Evolutionary conservation across 1,139 yeast genomes (phyloP).

Genomic region (Pichia sp.): DNA sequence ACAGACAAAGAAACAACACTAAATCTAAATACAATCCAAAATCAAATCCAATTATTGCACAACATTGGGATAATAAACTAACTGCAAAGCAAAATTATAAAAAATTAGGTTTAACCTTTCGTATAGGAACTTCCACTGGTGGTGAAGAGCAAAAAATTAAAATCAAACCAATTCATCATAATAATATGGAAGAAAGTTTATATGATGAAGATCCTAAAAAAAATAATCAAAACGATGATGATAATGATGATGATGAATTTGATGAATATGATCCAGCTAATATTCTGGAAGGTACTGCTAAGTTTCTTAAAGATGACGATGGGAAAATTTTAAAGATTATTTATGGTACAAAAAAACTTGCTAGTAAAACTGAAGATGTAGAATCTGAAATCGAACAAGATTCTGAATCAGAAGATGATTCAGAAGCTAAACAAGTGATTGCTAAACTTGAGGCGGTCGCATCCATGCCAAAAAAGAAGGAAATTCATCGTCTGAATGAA

Average conservation of each 20-base stretch:
- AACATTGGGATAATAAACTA: constrained; percentile 79
- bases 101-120: constrained; percentile 64
- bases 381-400: constrained; percentile 26
- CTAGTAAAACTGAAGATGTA: constrained; percentile 16
- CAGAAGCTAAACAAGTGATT: constrained; percentile 39
- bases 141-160: constrained; percentile 51
- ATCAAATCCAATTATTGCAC: constrained; percentile 77
- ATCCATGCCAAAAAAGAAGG: constrained; percentile 33
- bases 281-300: constrained; percentile 77
- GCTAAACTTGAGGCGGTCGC: constrained; percentile 67
- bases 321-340: constrained; percentile 66
- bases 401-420: constrained; percentile 32
- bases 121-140: constrained; percentile 61
- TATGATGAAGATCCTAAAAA: constrained; percentile 24
- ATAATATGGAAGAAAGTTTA: constrained; percentile 19
- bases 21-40: constrained; percentile 57
- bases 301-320: constrained; percentile 65
- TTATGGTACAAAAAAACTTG: constrained; percentile 49
- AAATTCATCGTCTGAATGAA: constrained; percentile 57
- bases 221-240: constrained; percentile 27
- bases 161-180: constrained; percentile 24
- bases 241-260: constrained; percentile 27
- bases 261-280: constrained; percentile 47
- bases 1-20: constrained; percentile 63
- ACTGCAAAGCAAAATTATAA: constrained; percentile 83